A percentile compares a stretch with the other conserved stretches of the same genome.
Conservation (phyloP, 148 eudicot genomes). For the Silene uniflora region DNA sequence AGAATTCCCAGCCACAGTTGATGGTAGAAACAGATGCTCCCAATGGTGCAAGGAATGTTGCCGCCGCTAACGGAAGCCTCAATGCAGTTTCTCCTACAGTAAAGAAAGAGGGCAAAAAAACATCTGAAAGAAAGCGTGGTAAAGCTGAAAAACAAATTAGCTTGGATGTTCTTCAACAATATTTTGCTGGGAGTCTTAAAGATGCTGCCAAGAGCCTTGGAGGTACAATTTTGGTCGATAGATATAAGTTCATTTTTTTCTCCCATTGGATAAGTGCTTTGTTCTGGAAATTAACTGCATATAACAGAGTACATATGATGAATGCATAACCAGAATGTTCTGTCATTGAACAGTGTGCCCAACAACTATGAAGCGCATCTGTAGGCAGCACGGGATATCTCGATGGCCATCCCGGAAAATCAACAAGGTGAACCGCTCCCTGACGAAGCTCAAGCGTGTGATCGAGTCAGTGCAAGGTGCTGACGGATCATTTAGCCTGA, state of each 20-base stretch:
- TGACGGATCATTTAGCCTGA: constrained; percentile 64
- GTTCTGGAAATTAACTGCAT: neutral
- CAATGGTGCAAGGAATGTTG: constrained; percentile 29
- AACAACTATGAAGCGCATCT: constrained; percentile 79
- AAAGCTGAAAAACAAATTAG: constrained; percentile 91
- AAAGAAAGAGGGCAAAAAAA: constrained; percentile 40
- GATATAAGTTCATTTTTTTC: neutral
- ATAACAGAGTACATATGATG: neutral
- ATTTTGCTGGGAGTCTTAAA: constrained; percentile 85
- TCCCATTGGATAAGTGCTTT: neutral
- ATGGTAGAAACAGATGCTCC: constrained; percentile 29
- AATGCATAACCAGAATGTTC: neutral
- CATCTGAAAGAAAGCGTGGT: constrained; percentile 77
- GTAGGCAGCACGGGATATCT: constrained; percentile 82
- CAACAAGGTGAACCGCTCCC: constrained; percentile 67
- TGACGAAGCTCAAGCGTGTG: constrained; percentile 67
- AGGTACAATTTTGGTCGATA: constrained; percentile 39
- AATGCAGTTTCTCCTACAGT: constrained; percentile 30
- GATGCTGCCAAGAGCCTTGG: constrained; percentile 92
- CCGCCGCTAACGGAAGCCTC: constrained; percentile 24
- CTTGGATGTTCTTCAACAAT: constrained; percentile 81
- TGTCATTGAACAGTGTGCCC: constrained; percentile 58
- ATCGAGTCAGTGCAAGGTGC: constrained; percentile 96
- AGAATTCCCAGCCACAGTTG: constrained; percentile 29
- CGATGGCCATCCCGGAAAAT: constrained; percentile 83